Conservation (phyloP, 306 rosid species). For the Vigna unguiculata region DNA sequence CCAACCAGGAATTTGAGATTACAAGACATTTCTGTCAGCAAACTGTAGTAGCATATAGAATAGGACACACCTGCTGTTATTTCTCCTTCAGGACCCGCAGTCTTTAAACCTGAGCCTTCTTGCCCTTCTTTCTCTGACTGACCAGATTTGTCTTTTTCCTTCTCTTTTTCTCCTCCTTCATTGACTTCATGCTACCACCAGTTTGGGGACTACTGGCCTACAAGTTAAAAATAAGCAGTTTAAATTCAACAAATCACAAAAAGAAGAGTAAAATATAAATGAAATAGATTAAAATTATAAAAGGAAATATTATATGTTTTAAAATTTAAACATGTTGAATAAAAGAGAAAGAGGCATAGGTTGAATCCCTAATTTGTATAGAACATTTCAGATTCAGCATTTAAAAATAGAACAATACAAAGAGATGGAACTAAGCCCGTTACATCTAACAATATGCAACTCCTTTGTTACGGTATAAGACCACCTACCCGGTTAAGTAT, state of each 20-base stretch:
- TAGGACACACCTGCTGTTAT: conserved; percentile 86
- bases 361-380: too few species aligned
- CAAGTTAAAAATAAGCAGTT: conserved; percentile 28
- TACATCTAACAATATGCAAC: not conserved
- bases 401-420: too few species aligned
- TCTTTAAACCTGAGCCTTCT: conserved; percentile 88
- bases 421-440: too few species aligned
- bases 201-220: conserved; percentile 95
- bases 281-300: not conserved
- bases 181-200: conserved; percentile 88
- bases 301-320: conserved; percentile 16
- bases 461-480: not conserved
- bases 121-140: conserved; percentile 83
- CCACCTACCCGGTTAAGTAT: conserved; percentile 76
- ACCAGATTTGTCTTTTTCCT: conserved; percentile 67
- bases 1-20: not conserved
- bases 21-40: conserved; percentile 26
- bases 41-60: not conserved
- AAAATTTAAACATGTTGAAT: not conserved
- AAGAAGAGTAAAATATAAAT: conserved; percentile 10
- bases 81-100: conserved; percentile 98
- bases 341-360: too few species aligned
- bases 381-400: too few species aligned
- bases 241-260: conserved; percentile 33
- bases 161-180: conserved; percentile 84